Evolutionary conservation across 129 eudicot species (phyloP), one percentile per base, ranked within the genome.

Genomic region (Chrysanthemum lavandulifolium): DNA sequence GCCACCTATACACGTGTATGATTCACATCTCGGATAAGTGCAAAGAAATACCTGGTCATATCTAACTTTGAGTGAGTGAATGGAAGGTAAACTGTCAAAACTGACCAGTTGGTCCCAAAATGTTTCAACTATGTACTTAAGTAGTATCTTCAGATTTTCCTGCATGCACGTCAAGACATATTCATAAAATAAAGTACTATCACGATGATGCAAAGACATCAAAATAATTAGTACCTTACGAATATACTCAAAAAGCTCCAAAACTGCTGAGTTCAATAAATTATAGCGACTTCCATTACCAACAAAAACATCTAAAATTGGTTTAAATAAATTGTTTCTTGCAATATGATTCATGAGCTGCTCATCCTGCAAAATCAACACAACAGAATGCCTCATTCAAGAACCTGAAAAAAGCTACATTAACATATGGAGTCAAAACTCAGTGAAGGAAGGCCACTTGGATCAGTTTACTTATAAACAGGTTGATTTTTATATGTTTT

Each of bases 181-280:
- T 43, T 64, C 67, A 76, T 2, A 48, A 52, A 49, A 73, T 63
- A 43, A 61, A 60, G 55, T 25, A 12, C 63, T 16, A 69, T 10
- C 61, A 51, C 27, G 50, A 48, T 43, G 19, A 57, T 61, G 13
- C 65, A 2, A 45, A 12, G 55, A 69, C 23, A 53, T 59, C 15
- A 12, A 65, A 31, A 64, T 61, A 67, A 71, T 50, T 67, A 73
- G 33, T 72, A 94, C 98, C 98, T 87, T 94, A 53, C 97, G 86
- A 60, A 94, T 88, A 69, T 78, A 82, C 83, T 94, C 98, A 68
- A 94, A 86, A 59, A 94, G 95, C 68, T 87, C 98, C 76, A 94
- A 83, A 81, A 94, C 96, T 16, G 89, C 91, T 67, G 98, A 94
- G 73, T 94, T 87, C 66, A 94, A 82, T 82, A 94, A 80, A 70